Conservation (phyloP, 2,329 filamentous ascomycete genomes). For the Alternaria hordeiaustralica region DNA sequence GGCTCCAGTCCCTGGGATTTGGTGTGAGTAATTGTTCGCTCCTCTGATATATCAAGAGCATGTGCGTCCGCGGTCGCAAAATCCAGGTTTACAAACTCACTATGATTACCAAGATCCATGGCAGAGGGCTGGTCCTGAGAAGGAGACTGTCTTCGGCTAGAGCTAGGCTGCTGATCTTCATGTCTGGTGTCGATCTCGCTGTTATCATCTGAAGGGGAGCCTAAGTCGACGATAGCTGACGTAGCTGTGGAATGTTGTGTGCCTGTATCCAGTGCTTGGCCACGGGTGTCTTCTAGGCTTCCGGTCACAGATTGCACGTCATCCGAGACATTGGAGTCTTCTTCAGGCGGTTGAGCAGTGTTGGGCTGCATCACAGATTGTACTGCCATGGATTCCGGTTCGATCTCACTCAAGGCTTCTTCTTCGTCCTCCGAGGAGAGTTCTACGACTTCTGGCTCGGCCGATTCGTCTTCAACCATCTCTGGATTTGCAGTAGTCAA, state of each 20-base stretch:
- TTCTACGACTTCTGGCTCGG: constrained; percentile 15
- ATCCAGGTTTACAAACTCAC: constrained; percentile 18
- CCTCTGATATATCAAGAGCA: background rate
- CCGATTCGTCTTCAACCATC: background rate
- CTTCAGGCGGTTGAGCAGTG: background rate
- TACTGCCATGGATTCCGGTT: background rate
- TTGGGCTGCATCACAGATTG: background rate
- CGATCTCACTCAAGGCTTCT: background rate
- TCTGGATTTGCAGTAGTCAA: background rate
- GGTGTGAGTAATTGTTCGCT: constrained; percentile 6
- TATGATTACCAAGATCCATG: constrained; percentile 5
- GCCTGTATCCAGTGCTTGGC: background rate
- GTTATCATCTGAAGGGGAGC: constrained; percentile 20
- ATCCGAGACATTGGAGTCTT: background rate
- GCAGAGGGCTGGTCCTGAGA: background rate
- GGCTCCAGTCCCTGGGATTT: constrained; percentile 3
- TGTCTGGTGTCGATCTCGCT: background rate
- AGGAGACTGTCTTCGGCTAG: background rate
- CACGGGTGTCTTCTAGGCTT: background rate
- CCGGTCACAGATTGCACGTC: background rate
- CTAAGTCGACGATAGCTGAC: constrained; percentile 32
- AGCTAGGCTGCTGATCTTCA: background rate
- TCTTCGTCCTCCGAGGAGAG: constrained; percentile 18
- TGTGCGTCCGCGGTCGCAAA: constrained; percentile 4
- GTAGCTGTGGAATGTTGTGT: background rate